Percentiles rank a stretch among this genome's conserved stretches.
Evolutionary conservation across 495 filamentous ascomycete species (phyloP).

Genomic region (Tuber melanosporum): DNA sequence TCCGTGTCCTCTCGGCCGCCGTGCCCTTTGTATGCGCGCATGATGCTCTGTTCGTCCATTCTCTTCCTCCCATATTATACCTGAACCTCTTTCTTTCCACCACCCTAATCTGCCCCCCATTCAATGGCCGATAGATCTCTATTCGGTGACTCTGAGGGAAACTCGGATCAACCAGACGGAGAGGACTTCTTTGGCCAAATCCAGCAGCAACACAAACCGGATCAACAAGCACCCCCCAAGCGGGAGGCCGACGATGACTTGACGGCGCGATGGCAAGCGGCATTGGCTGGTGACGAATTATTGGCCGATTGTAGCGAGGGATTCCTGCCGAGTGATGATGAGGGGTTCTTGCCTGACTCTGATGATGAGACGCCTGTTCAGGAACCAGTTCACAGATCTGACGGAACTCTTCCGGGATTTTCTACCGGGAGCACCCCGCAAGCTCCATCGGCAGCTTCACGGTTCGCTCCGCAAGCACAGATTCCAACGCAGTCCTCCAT

Average conservation of each 20-base stretch:
- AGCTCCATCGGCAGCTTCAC: constrained; percentile 25
- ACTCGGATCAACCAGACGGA: constrained; percentile 39
- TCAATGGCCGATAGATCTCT: constrained; percentile 11
- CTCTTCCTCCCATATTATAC: background rate
- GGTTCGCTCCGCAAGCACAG: constrained; percentile 44
- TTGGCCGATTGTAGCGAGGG: constrained; percentile 60
- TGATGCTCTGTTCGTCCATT: background rate
- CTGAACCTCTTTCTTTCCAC: background rate
- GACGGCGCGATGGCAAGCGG: constrained; percentile 75
- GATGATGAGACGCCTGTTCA: constrained; percentile 42
- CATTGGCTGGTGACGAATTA: constrained; percentile 70
- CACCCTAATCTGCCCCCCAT: background rate
- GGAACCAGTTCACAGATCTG: constrained; percentile 27
- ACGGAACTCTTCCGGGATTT: constrained; percentile 41
- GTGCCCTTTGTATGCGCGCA: background rate
- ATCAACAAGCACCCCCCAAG: constrained; percentile 6
- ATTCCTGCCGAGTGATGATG: constrained; percentile 64
- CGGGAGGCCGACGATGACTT: constrained; percentile 51
- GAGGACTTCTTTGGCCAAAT: constrained; percentile 50
- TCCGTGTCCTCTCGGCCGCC: background rate
- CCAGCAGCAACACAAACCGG: constrained; percentile 27
- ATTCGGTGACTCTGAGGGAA: constrained; percentile 44
- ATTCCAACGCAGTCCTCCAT: constrained; percentile 34
- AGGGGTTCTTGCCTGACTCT: constrained; percentile 63
- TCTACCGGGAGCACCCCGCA: constrained; percentile 28